Percentiles rank a stretch among this genome's conserved stretches.
These are phyloP conservation scores for Malassezia sp. DNA, from an alignment of 1,284 basidiomycete genomes.

Conservation along the genomic window DNA sequence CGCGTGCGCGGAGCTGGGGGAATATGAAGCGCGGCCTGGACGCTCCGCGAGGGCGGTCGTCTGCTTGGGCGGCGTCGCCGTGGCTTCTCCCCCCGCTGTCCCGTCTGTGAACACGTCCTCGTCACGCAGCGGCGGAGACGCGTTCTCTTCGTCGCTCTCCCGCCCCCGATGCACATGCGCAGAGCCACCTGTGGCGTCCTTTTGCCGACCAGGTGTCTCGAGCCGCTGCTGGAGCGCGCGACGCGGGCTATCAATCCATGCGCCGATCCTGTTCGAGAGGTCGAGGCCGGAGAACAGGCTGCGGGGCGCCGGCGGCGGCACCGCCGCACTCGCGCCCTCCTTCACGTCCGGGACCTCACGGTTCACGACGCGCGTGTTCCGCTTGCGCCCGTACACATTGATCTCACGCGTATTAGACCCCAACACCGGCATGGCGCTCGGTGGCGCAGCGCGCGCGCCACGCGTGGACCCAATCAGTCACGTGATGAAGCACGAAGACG, in stretches of 20 bases:
- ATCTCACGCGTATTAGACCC: conserved; percentile 11
- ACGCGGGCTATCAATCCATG: conserved; percentile 10
- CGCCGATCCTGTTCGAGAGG: not conserved
- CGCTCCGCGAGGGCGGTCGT: too few species aligned
- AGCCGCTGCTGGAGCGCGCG: not conserved
- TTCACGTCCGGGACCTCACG: not conserved
- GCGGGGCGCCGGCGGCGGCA: conserved; percentile 1
- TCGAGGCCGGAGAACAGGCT: conserved; percentile 12
- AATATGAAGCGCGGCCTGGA: too few species aligned
- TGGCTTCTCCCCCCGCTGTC: too few species aligned
- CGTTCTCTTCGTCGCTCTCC: too few species aligned
- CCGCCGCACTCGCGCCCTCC: not conserved
- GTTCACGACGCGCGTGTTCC: conserved; percentile 8
- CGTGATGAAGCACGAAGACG: not conserved
- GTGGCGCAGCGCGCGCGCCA: conserved; percentile 2
- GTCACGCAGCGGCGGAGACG: too few species aligned
- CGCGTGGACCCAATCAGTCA: conserved; percentile 9
- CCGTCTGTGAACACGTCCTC: too few species aligned
- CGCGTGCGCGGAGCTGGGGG: too few species aligned
- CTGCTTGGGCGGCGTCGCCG: too few species aligned
- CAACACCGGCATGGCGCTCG: conserved; percentile 7
- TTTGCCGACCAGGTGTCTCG: not conserved
- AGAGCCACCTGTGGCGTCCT: too few species aligned
- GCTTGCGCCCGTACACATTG: conserved; percentile 12
- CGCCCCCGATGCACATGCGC: too few species aligned